phyloP scores from a whole-genome alignment of 495 filamentous ascomycete genomes.

The Terfezia claveryi region DNA sequence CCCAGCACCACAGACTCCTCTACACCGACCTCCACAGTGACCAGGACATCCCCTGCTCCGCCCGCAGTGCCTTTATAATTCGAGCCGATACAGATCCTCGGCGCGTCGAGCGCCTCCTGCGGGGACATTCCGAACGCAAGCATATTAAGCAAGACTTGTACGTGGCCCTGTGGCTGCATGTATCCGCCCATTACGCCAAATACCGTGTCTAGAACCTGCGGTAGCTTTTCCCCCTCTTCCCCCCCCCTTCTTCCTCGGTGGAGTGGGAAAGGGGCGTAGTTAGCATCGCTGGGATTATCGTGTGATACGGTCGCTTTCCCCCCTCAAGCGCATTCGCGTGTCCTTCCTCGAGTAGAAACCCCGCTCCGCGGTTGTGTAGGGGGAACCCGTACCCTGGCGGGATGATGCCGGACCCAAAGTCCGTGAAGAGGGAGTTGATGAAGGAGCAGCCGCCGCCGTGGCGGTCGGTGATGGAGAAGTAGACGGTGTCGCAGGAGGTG shows the following conservation, averaged over 20 bases:
- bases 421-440: slow-evolving; percentile 84
- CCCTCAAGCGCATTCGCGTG: slow-evolving; percentile 68
- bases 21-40: too few species aligned
- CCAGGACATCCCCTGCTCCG: too few species aligned
- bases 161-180: slow-evolving; percentile 97
- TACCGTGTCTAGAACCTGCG: slow-evolving; percentile 40
- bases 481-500: slow-evolving; percentile 66
- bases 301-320: slow-evolving; percentile 85
- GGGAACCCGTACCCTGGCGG: slow-evolving; percentile 71
- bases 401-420: slow-evolving; percentile 76
- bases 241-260: too few species aligned
- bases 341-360: slow-evolving; percentile 42
- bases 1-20: slow-evolving; percentile 38
- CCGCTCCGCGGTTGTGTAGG: slow-evolving; percentile 79
- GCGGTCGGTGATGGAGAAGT: slow-evolving; percentile 63
- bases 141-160: slow-evolving; percentile 85
- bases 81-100: slow-evolving; percentile 39
- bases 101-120: slow-evolving; percentile 78
- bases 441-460: slow-evolving; percentile 80
- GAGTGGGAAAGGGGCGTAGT: slow-evolving; percentile 32
- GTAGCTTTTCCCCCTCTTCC: too few species aligned
- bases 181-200: slow-evolving; percentile 97
- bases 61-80: too few species aligned
- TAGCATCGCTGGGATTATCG: slow-evolving; percentile 83
- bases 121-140: slow-evolving; percentile 62